Conservation (phyloP, 192 early-diverging fungal species). For the Oehlia diaphana region DNA sequence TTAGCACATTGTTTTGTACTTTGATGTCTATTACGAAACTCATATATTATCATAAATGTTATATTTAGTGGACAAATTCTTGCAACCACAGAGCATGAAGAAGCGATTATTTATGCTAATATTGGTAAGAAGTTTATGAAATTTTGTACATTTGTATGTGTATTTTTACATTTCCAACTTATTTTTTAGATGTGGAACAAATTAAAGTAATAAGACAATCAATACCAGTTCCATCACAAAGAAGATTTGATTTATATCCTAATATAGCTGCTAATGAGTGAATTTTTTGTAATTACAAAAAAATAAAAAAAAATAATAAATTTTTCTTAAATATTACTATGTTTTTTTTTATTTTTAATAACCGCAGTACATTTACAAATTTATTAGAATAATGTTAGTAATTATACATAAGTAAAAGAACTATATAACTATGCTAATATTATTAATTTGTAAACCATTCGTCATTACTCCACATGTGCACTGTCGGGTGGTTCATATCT, state of each 20-base stretch:
- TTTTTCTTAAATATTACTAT: too few relatives aligned
- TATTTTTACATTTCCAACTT: not conserved
- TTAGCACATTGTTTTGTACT: conserved; percentile 6
- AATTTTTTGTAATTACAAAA: too few relatives aligned
- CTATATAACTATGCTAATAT: too few relatives aligned
- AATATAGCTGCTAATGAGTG: conserved; percentile 55
- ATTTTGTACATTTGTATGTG: too few relatives aligned
- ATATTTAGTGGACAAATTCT: conserved; percentile 59
- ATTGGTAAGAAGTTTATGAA: conserved; percentile 43
- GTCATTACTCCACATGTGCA: too few relatives aligned
- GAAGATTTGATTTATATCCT: conserved; percentile 87
- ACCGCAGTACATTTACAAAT: too few relatives aligned
- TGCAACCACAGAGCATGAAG: conserved; percentile 71
- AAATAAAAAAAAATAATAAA: too few relatives aligned
- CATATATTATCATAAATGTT: not conserved
- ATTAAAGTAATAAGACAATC: conserved; percentile 64
- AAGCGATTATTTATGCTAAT: conserved; percentile 81
- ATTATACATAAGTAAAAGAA: too few relatives aligned
- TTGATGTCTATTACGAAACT: not conserved
- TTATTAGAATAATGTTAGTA: too few relatives aligned
- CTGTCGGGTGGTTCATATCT: too few relatives aligned
- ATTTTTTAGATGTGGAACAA: conserved; percentile 51
- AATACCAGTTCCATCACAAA: conserved; percentile 79
- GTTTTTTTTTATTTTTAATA: too few relatives aligned
- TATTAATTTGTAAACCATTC: too few relatives aligned